These are phyloP conservation scores for Aspergillus phoenicis DNA, from an alignment of 2,329 filamentous ascomycete species.

Conservation along the genomic window DNA sequence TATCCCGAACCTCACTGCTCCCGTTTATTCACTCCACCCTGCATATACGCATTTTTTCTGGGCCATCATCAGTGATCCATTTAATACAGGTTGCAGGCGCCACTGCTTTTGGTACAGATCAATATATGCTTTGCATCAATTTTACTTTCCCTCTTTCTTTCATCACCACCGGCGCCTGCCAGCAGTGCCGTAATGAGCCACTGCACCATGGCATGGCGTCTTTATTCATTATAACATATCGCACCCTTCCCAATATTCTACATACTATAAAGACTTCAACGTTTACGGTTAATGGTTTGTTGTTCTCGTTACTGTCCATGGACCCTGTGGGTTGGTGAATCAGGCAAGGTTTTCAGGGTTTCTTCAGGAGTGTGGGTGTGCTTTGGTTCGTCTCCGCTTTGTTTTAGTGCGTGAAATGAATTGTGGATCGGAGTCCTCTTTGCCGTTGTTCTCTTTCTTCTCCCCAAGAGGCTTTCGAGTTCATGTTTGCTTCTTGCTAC, in stretches of 20 bases:
- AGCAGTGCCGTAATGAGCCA: slow-evolving; percentile 4
- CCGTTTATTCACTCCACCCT: slow-evolving; percentile 11
- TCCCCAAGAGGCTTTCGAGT: background rate
- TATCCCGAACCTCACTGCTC: background rate
- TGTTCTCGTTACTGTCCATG: too few species aligned
- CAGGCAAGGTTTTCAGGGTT: too few species aligned
- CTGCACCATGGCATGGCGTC: slow-evolving; percentile 1
- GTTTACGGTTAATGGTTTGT: too few species aligned
- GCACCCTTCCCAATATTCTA: background rate
- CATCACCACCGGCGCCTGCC: slow-evolving; percentile 1
- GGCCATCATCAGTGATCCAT: slow-evolving; percentile 18
- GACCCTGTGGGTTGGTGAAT: too few species aligned
- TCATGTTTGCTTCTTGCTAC: background rate
- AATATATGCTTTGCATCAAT: slow-evolving; percentile 16
- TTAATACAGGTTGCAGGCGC: slow-evolving; percentile 31
- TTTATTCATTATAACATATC: background rate
- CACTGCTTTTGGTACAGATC: slow-evolving; percentile 25
- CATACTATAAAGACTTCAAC: background rate
- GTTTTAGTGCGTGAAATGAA: too few species aligned
- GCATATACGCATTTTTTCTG: slow-evolving; percentile 26
- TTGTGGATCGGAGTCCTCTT: too few species aligned
- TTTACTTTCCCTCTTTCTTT: background rate
- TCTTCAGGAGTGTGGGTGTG: too few species aligned
- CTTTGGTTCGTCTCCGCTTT: too few species aligned
- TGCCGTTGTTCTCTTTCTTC: too few species aligned